Conservation (phyloP, 148 eudicot species). For the Drosera capensis region DNA sequence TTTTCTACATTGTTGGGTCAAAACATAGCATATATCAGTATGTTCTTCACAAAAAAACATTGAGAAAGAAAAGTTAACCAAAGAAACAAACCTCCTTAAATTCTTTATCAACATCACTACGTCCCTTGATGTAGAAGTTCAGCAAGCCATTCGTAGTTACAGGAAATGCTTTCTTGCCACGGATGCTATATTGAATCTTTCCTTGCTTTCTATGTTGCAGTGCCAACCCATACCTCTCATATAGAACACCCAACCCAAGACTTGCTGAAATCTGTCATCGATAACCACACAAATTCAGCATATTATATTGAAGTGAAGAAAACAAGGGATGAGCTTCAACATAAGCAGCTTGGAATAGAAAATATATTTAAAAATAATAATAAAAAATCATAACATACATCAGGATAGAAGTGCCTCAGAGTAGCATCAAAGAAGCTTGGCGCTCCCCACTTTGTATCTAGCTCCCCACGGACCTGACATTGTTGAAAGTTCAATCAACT, state of each 20-base stretch:
- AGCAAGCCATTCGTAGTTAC: constrained; percentile 43
- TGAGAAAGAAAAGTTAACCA: too few species aligned
- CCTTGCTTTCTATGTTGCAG: constrained; percentile 38
- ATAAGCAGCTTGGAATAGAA: constrained; percentile 1
- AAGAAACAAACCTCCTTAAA: constrained; percentile 40
- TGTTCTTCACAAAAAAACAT: too few species aligned
- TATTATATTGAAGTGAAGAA: constrained; percentile 2
- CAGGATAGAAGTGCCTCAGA: constrained; percentile 50
- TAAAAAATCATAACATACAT: too few species aligned
- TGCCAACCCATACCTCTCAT: too few species aligned
- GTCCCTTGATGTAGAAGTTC: constrained; percentile 59
- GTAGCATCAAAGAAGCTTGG: constrained; percentile 38
- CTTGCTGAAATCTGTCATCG: constrained; percentile 37
- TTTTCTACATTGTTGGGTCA: too few species aligned
- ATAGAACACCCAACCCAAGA: constrained; percentile 73
- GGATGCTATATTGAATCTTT: constrained; percentile 40
- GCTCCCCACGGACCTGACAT: constrained; percentile 66
- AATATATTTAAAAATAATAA: too few species aligned
- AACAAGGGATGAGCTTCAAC: not conserved
- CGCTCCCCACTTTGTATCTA: constrained; percentile 65
- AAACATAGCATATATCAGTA: too few species aligned
- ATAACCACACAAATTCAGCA: constrained; percentile 3
- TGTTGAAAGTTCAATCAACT: not conserved
- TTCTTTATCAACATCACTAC: constrained; percentile 43
- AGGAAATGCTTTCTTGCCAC: constrained; percentile 64